phyloP scores from a whole-genome alignment of 2,329 filamentous ascomycete species.

The Endoconidiophora polonica region DNA sequence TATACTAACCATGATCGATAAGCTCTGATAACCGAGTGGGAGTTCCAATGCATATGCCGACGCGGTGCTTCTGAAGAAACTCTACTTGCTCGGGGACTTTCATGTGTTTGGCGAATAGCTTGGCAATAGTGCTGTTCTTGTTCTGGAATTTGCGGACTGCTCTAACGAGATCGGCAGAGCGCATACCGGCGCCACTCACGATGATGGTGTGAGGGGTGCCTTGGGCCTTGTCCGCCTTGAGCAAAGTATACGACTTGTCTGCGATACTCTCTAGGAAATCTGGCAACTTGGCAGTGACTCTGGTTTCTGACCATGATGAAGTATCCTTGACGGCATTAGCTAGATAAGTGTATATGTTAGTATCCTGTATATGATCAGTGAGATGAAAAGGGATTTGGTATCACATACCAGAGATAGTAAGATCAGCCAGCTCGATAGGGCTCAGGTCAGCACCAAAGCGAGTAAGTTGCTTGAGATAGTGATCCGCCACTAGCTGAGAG shows the following conservation, averaged over 20 bases:
- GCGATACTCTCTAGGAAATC: conserved; percentile 53
- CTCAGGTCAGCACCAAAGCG: conserved; percentile 70
- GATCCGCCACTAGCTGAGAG: conserved; percentile 64
- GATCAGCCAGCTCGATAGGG: conserved; percentile 66
- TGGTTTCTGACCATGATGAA: conserved; percentile 49
- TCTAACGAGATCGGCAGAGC: conserved; percentile 72
- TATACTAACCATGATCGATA: conserved; percentile 53
- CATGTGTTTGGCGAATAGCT: conserved; percentile 96
- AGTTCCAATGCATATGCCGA: conserved; percentile 81
- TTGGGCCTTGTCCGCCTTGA: conserved; percentile 47
- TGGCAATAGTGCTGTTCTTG: conserved; percentile 64
- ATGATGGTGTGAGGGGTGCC: conserved; percentile 75
- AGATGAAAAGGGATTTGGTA: neutral
- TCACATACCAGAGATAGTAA: conserved; percentile 55
- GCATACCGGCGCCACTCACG: conserved; percentile 66
- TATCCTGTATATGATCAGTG: neutral
- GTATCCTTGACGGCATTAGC: conserved; percentile 65
- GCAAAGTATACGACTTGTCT: conserved; percentile 40
- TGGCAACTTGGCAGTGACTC: conserved; percentile 35
- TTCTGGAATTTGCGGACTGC: conserved; percentile 62
- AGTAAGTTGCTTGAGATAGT: conserved; percentile 63
- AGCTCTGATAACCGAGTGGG: conserved; percentile 69
- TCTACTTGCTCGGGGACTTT: conserved; percentile 76
- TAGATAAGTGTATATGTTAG: conserved; percentile 19
- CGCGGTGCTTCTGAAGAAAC: conserved; percentile 51